phyloP scores from a whole-genome alignment of 164 flowering plant species.

The Annona cherimola region DNA sequence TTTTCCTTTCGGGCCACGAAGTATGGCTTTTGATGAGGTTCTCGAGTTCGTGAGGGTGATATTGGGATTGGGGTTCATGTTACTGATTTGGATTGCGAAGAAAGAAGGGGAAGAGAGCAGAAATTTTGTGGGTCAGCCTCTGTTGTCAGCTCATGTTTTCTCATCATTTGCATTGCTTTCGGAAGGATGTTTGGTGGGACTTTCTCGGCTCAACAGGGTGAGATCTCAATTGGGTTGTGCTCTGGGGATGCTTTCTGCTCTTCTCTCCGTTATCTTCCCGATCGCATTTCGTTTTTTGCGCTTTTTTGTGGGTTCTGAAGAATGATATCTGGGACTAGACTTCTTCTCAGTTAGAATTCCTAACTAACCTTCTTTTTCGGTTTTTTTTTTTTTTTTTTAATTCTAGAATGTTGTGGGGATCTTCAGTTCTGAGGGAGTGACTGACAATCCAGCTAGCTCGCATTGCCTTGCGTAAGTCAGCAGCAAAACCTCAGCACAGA shows the following conservation, averaged over 20 bases:
- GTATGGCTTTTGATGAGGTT: not conserved
- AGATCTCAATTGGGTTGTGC: slow-evolving; percentile 5
- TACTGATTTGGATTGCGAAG: not conserved
- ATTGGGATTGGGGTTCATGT: not conserved
- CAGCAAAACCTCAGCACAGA: slow-evolving; percentile 24
- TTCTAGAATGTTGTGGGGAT: slow-evolving; percentile 1
- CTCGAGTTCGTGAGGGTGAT: not conserved
- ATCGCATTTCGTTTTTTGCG: slow-evolving; percentile 5
- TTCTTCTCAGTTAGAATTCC: slow-evolving; percentile 4
- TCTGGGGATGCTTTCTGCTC: not conserved
- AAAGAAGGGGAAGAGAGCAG: not conserved
- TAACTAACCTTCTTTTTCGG: not conserved
- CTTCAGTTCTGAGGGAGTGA: slow-evolving; percentile 18
- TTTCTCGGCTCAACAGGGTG: not conserved
- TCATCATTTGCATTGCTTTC: not conserved
- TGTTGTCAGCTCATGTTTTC: not conserved
- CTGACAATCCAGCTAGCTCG: slow-evolving; percentile 30
- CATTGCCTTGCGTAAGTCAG: slow-evolving; percentile 29
- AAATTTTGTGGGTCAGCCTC: not conserved
- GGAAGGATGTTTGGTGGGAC: not conserved
- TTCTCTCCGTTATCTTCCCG: not conserved
- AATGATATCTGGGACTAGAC: slow-evolving; percentile 22
- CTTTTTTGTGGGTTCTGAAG: not conserved
- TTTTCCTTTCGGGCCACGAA: not conserved
- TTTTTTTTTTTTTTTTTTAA: too few relatives aligned